Evolutionary conservation across 2,329 filamentous ascomycete species (phyloP).

Genomic region (Rutstroemia sp.): DNA sequence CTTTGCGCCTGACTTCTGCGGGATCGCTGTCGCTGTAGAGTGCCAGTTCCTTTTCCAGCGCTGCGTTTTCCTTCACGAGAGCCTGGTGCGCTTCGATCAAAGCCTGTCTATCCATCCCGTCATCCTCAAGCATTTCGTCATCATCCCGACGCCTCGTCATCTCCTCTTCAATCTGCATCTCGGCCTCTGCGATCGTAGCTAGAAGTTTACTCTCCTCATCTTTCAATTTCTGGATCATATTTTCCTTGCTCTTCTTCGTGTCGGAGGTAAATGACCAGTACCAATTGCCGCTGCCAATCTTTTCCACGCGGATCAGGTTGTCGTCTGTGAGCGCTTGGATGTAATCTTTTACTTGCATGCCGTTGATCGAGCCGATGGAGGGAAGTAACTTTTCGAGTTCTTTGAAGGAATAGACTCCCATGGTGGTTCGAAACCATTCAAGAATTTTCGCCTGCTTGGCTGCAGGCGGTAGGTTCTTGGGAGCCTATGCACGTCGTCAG

Average conservation of each 20-base stretch:
- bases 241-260: conserved; percentile 39
- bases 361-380: conserved; percentile 53
- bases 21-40: conserved; percentile 28
- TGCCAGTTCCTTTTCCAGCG: conserved; percentile 27
- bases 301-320: conserved; percentile 54
- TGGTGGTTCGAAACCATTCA: conserved; percentile 50
- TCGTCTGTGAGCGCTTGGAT: conserved; percentile 56
- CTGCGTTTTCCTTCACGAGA: conserved; percentile 23
- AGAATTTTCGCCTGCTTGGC: conserved; percentile 52
- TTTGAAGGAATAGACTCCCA: conserved; percentile 57
- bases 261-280: conserved; percentile 62
- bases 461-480: conserved; percentile 48
- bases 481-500: conserved; percentile 29
- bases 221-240: conserved; percentile 31
- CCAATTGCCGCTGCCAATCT: conserved; percentile 66
- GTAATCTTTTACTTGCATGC: conserved; percentile 62
- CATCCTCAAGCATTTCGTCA: conserved; percentile 27
- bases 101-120: conserved; percentile 21
- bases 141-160: conserved; percentile 28
- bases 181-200: conserved; percentile 28
- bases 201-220: conserved; percentile 29
- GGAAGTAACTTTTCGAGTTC: conserved; percentile 60
- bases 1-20: conserved; percentile 23
- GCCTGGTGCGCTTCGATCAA: conserved; percentile 23
- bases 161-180: conserved; percentile 31